These are phyloP conservation scores for Trypanosoma boissoni DNA, from an alignment of 208 protist genomes.

Conservation along the genomic window DNA sequence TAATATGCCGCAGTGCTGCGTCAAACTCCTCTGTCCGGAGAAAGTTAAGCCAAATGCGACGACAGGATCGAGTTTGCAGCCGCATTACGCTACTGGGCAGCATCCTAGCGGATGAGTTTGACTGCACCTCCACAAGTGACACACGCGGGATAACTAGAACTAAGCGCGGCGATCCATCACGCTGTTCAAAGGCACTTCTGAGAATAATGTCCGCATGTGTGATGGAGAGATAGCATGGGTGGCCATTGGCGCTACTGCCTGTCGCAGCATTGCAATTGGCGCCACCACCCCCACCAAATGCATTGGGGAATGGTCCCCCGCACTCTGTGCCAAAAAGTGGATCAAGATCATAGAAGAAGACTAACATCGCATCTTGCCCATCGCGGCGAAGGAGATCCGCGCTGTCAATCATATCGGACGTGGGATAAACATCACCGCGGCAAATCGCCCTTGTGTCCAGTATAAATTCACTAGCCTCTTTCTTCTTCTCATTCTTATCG, in stretches of 20 bases:
- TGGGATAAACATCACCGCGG: background rate
- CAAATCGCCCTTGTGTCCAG: background rate
- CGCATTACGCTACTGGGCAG: constrained; percentile 1
- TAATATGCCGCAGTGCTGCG: constrained; percentile 2
- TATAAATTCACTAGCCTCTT: background rate
- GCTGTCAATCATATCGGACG: background rate
- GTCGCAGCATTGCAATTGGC: too few relatives aligned
- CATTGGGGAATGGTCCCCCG: background rate
- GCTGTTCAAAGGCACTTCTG: constrained; percentile 13
- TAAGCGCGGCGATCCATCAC: background rate
- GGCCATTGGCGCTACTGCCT: background rate
- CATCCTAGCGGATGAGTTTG: background rate
- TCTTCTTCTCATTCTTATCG: background rate
- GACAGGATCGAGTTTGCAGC: constrained; percentile 24
- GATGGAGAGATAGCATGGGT: constrained; percentile 22
- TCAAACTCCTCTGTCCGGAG: background rate
- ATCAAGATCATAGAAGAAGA: background rate
- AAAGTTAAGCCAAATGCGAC: constrained; percentile 20
- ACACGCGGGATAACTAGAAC: constrained; percentile 24
- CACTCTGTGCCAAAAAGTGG: background rate
- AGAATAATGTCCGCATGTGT: constrained; percentile 27
- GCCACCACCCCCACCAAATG: background rate
- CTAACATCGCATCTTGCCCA: background rate
- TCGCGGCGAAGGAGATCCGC: background rate
- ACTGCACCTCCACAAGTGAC: constrained; percentile 14